A percentile compares a stretch with the other conserved stretches of the same genome.
These are phyloP conservation scores for Phycomyces nitens DNA, from an alignment of 192 early-diverging fungal genomes.

Conservation along the genomic window DNA sequence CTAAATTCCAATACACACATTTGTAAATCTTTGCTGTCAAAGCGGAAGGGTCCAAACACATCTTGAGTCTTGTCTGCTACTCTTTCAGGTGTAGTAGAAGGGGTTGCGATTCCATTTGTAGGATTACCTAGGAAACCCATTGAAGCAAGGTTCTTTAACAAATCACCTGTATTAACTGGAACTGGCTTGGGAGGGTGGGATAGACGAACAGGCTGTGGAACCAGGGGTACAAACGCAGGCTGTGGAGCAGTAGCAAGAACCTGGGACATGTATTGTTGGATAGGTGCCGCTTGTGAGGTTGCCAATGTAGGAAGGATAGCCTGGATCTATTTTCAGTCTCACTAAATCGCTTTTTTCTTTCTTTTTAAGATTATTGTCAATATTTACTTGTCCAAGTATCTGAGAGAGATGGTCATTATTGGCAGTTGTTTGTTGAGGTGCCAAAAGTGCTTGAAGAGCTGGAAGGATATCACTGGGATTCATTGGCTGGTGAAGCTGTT, in stretches of 20 bases:
- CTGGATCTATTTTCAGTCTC: constrained; percentile 19
- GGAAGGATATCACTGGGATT: constrained; percentile 3
- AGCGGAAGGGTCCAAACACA: constrained; percentile 5
- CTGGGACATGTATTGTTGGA: constrained; percentile 31
- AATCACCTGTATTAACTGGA: constrained; percentile 16
- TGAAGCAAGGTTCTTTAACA: constrained; percentile 24
- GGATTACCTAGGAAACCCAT: constrained; percentile 17
- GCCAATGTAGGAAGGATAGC: constrained; percentile 31
- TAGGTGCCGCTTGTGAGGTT: constrained; percentile 22
- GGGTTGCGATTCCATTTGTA: background rate
- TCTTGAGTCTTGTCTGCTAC: background rate
- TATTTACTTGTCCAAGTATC: constrained; percentile 25
- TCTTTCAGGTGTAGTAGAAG: background rate
- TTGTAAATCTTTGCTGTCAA: constrained; percentile 33
- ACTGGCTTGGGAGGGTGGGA: background rate
- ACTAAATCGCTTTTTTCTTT: background rate
- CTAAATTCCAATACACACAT: constrained; percentile 8
- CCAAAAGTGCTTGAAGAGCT: constrained; percentile 13
- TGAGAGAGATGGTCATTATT: constrained; percentile 19
- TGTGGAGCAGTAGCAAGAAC: constrained; percentile 9
- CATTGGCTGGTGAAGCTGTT: background rate
- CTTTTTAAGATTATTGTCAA: background rate
- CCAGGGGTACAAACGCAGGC: background rate
- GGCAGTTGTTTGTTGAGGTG: background rate
- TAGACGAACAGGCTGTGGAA: background rate